Evolutionary conservation across 129 eudicot genomes (phyloP).

Genomic region (Flaveria ramosissima): DNA sequence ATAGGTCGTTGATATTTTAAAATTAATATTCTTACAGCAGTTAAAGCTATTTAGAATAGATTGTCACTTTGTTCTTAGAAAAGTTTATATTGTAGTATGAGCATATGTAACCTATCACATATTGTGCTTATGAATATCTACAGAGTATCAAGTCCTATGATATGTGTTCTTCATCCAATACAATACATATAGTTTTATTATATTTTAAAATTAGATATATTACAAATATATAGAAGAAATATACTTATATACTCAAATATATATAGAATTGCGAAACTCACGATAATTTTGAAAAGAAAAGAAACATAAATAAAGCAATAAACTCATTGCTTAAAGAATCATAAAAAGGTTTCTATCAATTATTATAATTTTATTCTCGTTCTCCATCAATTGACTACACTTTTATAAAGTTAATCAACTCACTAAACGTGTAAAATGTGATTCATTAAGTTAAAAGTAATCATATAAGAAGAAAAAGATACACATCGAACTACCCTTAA

Average conservation of each 20-base stretch:
- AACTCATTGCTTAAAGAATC: slow-evolving; percentile 2
- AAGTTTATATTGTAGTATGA: no score
- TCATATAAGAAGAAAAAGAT: neutral
- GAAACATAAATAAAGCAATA: neutral
- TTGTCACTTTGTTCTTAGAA: no score
- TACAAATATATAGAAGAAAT: neutral
- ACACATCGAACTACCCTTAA: neutral
- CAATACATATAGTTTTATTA: neutral
- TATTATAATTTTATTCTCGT: neutral
- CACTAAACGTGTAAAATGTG: slow-evolving; percentile 33
- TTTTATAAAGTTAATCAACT: slow-evolving; percentile 15
- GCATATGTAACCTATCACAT: no score
- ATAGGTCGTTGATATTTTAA: no score
- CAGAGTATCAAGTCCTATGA: no score
- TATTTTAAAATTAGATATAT: neutral
- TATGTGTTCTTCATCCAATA: no score
- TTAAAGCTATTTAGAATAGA: no score
- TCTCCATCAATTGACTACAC: slow-evolving; percentile 24
- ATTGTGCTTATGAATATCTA: no score
- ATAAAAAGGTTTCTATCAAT: slow-evolving; percentile 5
- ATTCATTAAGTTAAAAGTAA: neutral
- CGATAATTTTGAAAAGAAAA: neutral
- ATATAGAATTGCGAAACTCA: neutral
- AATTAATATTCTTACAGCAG: no score
- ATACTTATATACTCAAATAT: neutral